Evolutionary conservation across 768 basidiomycete genomes (phyloP).

Genomic region (Mycena kentingensis): DNA sequence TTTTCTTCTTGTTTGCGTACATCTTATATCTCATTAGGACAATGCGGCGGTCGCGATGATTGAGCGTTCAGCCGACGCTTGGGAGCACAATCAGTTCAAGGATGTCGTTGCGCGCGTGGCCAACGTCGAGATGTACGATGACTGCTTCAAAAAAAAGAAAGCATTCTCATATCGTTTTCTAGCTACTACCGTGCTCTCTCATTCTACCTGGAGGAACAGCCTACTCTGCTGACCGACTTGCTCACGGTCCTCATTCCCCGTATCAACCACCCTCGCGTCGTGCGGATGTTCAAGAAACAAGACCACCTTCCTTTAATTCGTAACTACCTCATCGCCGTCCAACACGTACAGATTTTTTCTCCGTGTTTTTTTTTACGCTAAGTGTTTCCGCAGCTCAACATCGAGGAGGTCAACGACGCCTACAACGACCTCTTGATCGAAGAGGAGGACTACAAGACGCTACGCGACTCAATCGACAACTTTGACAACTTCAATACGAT

Average conservation of each 20-base stretch:
- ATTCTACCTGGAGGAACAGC: conserved; percentile 94
- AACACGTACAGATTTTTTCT: conserved; percentile 60
- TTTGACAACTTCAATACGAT: conserved; percentile 98
- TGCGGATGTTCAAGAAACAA: conserved; percentile 91
- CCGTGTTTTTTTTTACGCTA: conserved; percentile 2
- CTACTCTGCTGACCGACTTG: conserved; percentile 89
- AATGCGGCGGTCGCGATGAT: conserved; percentile 99
- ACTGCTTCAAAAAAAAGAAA: not conserved
- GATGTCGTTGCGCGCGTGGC: conserved; percentile 95
- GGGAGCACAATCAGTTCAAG: conserved; percentile 99
- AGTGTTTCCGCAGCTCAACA: conserved; percentile 69
- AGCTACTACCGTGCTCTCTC: conserved; percentile 95
- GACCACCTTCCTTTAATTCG: conserved; percentile 96
- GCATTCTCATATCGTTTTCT: conserved; percentile 11
- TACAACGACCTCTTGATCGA: conserved; percentile 97
- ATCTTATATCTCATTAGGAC: conserved; percentile 51
- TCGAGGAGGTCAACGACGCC: conserved; percentile 96
- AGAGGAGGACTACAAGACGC: conserved; percentile 97
- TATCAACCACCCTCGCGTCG: conserved; percentile 93
- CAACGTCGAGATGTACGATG: conserved; percentile 89
- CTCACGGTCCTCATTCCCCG: conserved; percentile 90
- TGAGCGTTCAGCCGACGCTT: conserved; percentile 95
- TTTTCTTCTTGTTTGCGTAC: conserved; percentile 14
- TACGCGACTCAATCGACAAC: conserved; percentile 96
- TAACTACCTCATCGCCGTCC: conserved; percentile 94